Evolutionary conservation across 768 basidiomycete species (phyloP).

Genomic region (Coprinopsis cinerea): DNA sequence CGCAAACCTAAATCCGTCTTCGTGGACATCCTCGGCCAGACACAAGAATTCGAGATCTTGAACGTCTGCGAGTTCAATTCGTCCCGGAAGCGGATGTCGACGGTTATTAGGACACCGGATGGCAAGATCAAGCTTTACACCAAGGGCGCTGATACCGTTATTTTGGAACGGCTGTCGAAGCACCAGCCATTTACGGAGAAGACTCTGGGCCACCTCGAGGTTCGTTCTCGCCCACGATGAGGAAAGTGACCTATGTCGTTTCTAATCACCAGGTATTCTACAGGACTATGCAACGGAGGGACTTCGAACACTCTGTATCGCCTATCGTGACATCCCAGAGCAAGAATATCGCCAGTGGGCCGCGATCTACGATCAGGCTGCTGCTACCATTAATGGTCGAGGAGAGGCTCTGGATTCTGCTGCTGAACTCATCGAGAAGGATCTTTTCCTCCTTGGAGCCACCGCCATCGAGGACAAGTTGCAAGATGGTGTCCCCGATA

Average conservation of each 20-base stretch:
- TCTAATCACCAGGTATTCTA: slow-evolving; percentile 18
- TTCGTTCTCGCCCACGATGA: too few relatives aligned
- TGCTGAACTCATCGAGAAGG: slow-evolving; percentile 93
- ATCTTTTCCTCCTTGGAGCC: slow-evolving; percentile 88
- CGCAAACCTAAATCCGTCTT: slow-evolving; percentile 96
- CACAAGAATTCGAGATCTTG: slow-evolving; percentile 81
- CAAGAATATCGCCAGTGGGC: slow-evolving; percentile 91
- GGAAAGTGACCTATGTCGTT: not conserved
- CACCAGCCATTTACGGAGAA: slow-evolving; percentile 81
- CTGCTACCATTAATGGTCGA: slow-evolving; percentile 91
- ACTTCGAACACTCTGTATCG: slow-evolving; percentile 92
- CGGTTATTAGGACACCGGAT: slow-evolving; percentile 78
- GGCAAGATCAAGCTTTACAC: slow-evolving; percentile 93
- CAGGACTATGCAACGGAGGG: slow-evolving; percentile 96
- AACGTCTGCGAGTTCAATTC: slow-evolving; percentile 99
- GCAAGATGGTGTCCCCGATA: slow-evolving; percentile 97
- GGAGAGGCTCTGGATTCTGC: slow-evolving; percentile 92
- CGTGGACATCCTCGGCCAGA: slow-evolving; percentile 67
- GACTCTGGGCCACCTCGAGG: slow-evolving; percentile 88
- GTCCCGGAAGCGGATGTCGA: slow-evolving; percentile 97
- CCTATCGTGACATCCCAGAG: slow-evolving; percentile 87
- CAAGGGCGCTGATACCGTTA: slow-evolving; percentile 98
- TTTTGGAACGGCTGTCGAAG: slow-evolving; percentile 85
- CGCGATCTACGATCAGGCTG: slow-evolving; percentile 83
- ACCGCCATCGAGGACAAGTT: slow-evolving; percentile 99